Percentiles rank a stretch among this genome's conserved stretches.
These are phyloP conservation scores for Linderniella brevidens DNA, from an alignment of 257 asterid species.

Conservation along the genomic window DNA sequence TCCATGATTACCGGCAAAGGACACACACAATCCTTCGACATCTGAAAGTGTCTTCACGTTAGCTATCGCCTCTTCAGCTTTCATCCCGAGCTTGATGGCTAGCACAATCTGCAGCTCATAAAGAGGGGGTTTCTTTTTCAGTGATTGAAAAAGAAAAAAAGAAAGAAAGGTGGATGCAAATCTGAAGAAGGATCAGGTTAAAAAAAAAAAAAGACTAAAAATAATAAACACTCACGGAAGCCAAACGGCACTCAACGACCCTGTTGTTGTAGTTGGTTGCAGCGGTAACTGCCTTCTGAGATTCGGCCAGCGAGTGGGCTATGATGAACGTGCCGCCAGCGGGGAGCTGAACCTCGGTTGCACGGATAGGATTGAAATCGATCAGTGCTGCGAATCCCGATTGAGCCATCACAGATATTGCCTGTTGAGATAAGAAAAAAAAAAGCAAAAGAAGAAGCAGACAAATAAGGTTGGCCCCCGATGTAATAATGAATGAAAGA, in stretches of 20 bases:
- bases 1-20: conserved; percentile 50
- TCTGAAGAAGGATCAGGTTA: too few species aligned
- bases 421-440: too few species aligned
- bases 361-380: conserved; percentile 89
- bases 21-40: conserved; percentile 66
- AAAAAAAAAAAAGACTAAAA: too few species aligned
- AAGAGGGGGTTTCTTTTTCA: too few species aligned
- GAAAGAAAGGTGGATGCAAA: too few species aligned
- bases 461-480: too few species aligned
- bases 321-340: conserved; percentile 73
- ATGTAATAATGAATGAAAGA: too few species aligned
- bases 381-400: conserved; percentile 89
- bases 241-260: conserved; percentile 88
- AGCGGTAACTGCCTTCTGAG: conserved; percentile 91
- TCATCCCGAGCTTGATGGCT: conserved; percentile 76
- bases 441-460: too few species aligned
- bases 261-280: conserved; percentile 91
- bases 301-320: conserved; percentile 87
- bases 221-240: conserved; percentile 62
- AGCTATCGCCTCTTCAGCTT: conserved; percentile 49
- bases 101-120: conserved; percentile 43
- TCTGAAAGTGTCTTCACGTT: conserved; percentile 78
- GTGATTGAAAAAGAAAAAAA: too few species aligned
- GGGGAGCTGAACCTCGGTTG: conserved; percentile 89
- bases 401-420: conserved; percentile 90